A percentile compares a stretch with the other conserved stretches of the same genome.
phyloP scores from a whole-genome alignment of 768 basidiomycete species.

The Glaciozyma martinii region DNA sequence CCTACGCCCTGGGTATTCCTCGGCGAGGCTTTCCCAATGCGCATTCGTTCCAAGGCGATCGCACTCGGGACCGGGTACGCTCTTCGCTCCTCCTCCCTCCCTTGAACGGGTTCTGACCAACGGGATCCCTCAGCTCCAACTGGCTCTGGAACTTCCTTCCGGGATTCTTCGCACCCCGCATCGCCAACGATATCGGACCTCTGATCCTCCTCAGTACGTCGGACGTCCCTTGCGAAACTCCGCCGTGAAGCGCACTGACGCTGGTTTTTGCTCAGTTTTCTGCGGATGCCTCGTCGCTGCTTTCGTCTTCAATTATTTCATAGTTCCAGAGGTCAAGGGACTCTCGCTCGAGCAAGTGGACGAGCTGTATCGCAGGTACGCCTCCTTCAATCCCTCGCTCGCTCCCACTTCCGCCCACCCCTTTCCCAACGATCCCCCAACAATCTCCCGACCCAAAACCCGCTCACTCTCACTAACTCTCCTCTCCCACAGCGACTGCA shows the following conservation, averaged over 20 bases:
- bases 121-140: background rate
- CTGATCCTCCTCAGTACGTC: background rate
- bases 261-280: background rate
- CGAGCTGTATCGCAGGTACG: background rate
- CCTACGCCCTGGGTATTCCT: background rate
- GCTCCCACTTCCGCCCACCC: background rate
- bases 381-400: background rate
- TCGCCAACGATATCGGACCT: background rate
- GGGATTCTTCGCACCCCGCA: background rate
- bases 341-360: constrained; percentile 14
- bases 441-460: too few species aligned
- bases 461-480: background rate
- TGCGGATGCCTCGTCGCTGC: background rate
- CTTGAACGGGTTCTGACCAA: too few species aligned
- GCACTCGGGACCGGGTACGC: background rate
- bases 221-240: background rate
- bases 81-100: background rate
- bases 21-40: constrained; percentile 21
- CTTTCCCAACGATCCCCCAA: too few species aligned
- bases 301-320: constrained; percentile 2
- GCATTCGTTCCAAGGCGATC: constrained; percentile 26
- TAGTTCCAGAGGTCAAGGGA: constrained; percentile 6
- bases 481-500: background rate
- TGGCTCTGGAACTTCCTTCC: constrained; percentile 4
- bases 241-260: background rate